phyloP scores from a whole-genome alignment of 78 protist species.

The Dictyostelium firmibasis region DNA sequence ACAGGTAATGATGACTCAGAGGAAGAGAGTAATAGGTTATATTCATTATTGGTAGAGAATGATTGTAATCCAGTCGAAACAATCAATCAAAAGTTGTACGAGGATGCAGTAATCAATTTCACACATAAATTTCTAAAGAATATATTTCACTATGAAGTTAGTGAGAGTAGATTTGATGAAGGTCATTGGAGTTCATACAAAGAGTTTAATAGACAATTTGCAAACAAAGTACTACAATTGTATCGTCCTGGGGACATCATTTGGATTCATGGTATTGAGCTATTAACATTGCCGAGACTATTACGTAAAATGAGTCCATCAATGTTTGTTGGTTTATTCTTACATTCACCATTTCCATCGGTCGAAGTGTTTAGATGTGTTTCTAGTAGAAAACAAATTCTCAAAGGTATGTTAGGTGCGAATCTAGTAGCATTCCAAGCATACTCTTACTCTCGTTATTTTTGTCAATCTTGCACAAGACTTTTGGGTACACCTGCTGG shows the following conservation, averaged over 20 bases:
- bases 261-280: slow-evolving; percentile 61
- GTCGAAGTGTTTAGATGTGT: slow-evolving; percentile 67
- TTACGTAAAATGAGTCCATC: not conserved
- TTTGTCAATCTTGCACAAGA: slow-evolving; percentile 66
- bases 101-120: slow-evolving; percentile 28
- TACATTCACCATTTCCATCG: slow-evolving; percentile 60
- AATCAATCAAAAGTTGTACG: slow-evolving; percentile 15
- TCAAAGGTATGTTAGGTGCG: slow-evolving; percentile 72
- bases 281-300: slow-evolving; percentile 28
- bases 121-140: slow-evolving; percentile 14
- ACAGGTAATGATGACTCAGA: not conserved
- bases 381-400: slow-evolving; percentile 36
- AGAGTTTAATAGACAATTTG: slow-evolving; percentile 44
- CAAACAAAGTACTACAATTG: slow-evolving; percentile 7
- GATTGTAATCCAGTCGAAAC: slow-evolving; percentile 16
- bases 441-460: slow-evolving; percentile 58
- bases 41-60: not conserved
- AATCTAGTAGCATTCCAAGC: slow-evolving; percentile 73
- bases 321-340: slow-evolving; percentile 15
- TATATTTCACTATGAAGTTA: slow-evolving; percentile 55
- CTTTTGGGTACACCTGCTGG: slow-evolving; percentile 47
- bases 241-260: slow-evolving; percentile 56
- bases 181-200: slow-evolving; percentile 40
- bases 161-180: slow-evolving; percentile 30
- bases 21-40: not conserved